Conservation (phyloP, 345 rosid species). For the Jatropha curcas region DNA sequence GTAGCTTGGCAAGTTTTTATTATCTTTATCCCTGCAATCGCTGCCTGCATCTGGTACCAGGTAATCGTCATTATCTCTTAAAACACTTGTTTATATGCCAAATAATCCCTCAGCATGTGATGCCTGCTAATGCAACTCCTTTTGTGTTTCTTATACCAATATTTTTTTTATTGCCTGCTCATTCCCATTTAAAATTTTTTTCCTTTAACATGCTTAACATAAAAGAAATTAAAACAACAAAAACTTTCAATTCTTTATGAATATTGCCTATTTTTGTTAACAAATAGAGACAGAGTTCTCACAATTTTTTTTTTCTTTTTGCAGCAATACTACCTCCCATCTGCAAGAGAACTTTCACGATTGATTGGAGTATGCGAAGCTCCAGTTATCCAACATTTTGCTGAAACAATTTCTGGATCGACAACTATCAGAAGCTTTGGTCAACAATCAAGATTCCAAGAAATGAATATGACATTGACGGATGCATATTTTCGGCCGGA, state of each 20-base stretch:
- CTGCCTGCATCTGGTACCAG: slow-evolving; percentile 74
- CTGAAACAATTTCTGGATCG: slow-evolving; percentile 71
- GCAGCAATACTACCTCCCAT: slow-evolving; percentile 66
- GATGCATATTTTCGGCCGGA: slow-evolving; percentile 55
- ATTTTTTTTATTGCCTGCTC: not conserved
- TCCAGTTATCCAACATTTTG: slow-evolving; percentile 67
- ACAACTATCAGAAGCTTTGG: slow-evolving; percentile 70
- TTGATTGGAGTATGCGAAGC: slow-evolving; percentile 66
- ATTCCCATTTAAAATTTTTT: not conserved
- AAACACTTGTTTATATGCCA: not conserved
- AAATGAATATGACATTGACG: slow-evolving; percentile 48
- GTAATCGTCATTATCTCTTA: slow-evolving; percentile 33
- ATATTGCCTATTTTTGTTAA: too few species aligned
- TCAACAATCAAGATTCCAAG: slow-evolving; percentile 58
- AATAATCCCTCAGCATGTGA: not conserved
- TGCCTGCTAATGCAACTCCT: not conserved
- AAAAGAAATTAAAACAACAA: not conserved
- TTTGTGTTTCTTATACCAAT: not conserved
- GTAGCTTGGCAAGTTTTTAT: slow-evolving; percentile 81
- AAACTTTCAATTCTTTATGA: too few species aligned
- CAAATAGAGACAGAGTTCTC: not conserved
- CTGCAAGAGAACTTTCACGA: slow-evolving; percentile 70
- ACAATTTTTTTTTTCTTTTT: slow-evolving; percentile 3
- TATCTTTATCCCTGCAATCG: slow-evolving; percentile 63
- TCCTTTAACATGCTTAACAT: not conserved